Evolutionary conservation across 345 rosid species (phyloP), one percentile per base, ranked within the genome.

Genomic region (Triadica sebifera): DNA sequence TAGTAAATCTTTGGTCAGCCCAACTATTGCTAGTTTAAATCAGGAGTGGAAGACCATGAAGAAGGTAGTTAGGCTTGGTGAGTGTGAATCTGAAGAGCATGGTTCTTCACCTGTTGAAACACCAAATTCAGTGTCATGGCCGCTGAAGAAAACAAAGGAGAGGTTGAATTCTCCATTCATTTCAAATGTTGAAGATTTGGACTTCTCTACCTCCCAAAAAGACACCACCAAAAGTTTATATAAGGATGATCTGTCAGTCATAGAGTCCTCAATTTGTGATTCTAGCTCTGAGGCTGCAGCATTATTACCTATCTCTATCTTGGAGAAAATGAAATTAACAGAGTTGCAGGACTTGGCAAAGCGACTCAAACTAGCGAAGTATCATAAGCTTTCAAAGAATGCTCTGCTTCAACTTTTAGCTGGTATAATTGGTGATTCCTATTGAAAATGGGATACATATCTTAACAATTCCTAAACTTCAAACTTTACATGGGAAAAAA

Each of bases 311-410:
- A 3, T 6, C 10, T 56, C 29, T 1, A 8, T 22, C 61, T 22
- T 56, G 34, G 29, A 56, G 34, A 56, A 56, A 9, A 56, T 56
- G 61, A 56, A 10, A 22, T 45, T 88, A 55, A 59, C 59, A 52
- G 88, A 90, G 45, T 80, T 90, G 74, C 85, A 71, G 78, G 80
- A 79, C 81, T 83, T 88, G 60, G 95, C 90, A 5, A 90, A 82
- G 81, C 78, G 69, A 49, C 70, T 75, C 71, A 87, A 86, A 70
- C 55, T 90, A 45, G 72, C 73, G 10, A 77, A 73, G 67, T 90
- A 86, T 79, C 72, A 78, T 45, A 82, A 82, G 81, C 87, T 90
- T 9, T 73, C 66, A 56, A 90, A 84, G 69, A 78, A 72, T 39
- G 84, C 75, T 65, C 85, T 90, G 78, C 81, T 88, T 49, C 81